Base-by-base conservation (phyloP, 805 yeast species). In the Torulaspora franciscae region DNA sequence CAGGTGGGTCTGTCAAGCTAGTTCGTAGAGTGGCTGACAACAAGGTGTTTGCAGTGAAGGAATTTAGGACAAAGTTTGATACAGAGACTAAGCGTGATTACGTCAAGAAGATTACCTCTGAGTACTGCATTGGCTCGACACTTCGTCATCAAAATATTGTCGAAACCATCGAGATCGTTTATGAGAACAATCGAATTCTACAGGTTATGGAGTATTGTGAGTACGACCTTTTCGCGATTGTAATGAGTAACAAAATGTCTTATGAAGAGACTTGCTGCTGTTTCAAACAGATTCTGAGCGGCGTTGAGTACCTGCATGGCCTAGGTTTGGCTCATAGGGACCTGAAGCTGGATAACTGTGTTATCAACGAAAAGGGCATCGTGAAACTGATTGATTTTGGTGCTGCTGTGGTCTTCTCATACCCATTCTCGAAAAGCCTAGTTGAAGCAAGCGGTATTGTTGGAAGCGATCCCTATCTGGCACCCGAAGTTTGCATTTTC, bases 161-260 rank as follows among this genome's bases (percentile, higher is more conserved):
- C 47, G 91, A 86, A 63, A 90, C 97, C 1, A 79, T 90, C 42
- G 97, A 90, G 61, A 88, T 90, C 42, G 83, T 90, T 37, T 88
- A 87, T 65, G 97, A 90, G 58, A 80, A 83, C 54, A 93, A 86
- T 50, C 74, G 91, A 45, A 83, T 88, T 47, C 79, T 84, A 56
- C 96, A 90, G 67, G 90, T 90, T 37, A 85, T 90, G 95, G 97
- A 90, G 61, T 90, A 87, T 65, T 89, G 96, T 64, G 95, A 90
- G 54, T 89, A 77, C 62, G 97, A 90, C 63, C 71, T 90, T 53
- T 90, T 90, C 66, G 96, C 96, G 8, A 85, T 90, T 46, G 96
- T 90, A 26, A 89, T 90, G 95, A 81, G 90, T 42, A 87, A 88
- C 55, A 84, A 85, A 57, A 90, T 90, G 97, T 66, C 82, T 1